These are phyloP conservation scores for Angophora floribunda DNA, from an alignment of 345 rosid genomes.

Conservation along the genomic window DNA sequence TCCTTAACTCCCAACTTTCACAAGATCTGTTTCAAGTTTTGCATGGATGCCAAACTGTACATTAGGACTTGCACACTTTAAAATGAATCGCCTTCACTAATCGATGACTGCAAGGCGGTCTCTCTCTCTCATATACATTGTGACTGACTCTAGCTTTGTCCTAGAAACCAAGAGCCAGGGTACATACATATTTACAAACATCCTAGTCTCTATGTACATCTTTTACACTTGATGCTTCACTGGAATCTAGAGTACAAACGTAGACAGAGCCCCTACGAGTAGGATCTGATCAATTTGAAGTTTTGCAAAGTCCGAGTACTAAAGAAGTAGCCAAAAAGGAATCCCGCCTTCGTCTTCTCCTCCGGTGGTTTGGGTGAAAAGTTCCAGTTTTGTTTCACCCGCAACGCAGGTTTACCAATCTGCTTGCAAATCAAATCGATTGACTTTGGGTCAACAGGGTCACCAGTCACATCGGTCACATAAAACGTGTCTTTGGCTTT, in stretches of 20 bases:
- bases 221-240: not conserved
- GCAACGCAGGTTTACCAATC: conserved; percentile 22
- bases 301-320: conserved; percentile 34
- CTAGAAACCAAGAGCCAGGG: not conserved
- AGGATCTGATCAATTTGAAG: conserved; percentile 33
- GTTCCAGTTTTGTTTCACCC: conserved; percentile 20
- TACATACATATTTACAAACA: not conserved
- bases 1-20: not conserved
- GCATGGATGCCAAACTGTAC: not conserved
- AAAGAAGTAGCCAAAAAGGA: conserved; percentile 41
- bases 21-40: not conserved
- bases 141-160: not conserved
- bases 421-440: conserved; percentile 23
- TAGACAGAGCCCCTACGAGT: conserved; percentile 8
- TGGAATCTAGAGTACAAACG: not conserved
- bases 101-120: not conserved
- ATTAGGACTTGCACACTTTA: not conserved
- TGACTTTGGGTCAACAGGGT: conserved; percentile 34
- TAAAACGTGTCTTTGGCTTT: conserved; percentile 39
- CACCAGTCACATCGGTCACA: conserved; percentile 44
- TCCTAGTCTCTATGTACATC: not conserved
- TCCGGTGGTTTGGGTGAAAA: conserved; percentile 20
- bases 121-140: not conserved
- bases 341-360: conserved; percentile 22
- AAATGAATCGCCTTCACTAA: not conserved